Base-by-base conservation (phyloP, 2,329 filamentous ascomycete genomes). In the Paraconiothyrium sp. region DNA sequence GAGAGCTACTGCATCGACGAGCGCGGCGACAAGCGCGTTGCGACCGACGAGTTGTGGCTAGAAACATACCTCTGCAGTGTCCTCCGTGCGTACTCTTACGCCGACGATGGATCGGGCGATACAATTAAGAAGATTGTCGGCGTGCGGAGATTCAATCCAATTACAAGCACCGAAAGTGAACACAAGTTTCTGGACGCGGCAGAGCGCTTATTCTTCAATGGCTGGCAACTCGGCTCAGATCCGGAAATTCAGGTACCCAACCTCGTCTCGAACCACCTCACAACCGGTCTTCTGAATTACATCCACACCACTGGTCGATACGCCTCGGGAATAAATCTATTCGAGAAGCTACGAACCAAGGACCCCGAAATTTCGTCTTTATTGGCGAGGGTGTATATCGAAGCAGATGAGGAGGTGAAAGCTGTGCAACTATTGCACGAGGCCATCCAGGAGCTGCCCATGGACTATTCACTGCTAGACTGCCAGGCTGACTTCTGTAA, bases 1-100 rank as follows among this genome's bases (percentile, higher is more conserved):
- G 94, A 99, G 79, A 96, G 93, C 80, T 98, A 97, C 78, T 98
- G 94, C 78, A 92, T 99, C 60, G 94, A 99, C 78, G 95, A 99
- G 81, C 89, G 94, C 72, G 95, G 95, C 67, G 94, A 97, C 78
- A 97, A 97, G 83, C 89, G 93, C 67, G 92, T 95, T 68, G 92
- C 94, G 14, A 94, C 94, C 0, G 95, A 99, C 67, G 92, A 94
- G 35, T 85, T 99, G 43, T 99, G 95, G 95, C 85, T 99, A 16
- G 95, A 99, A 79, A 98, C 95, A 52, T 99, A 98, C 73, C 87
- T 99, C 2, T 99, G 95, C 83, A 96, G 92, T 65, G 93, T 99
- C 8, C 83, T 99, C 65, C 88, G 95, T 72, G 94, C 95, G 62
- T 99, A 98, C 79, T 94, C 93, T 0, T 99, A 99, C 76, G 95